A percentile compares a stretch with the other conserved stretches of the same genome.
These are phyloP conservation scores for Rhodofomes roseus DNA, from an alignment of 1,284 basidiomycete genomes.

Conservation along the genomic window DNA sequence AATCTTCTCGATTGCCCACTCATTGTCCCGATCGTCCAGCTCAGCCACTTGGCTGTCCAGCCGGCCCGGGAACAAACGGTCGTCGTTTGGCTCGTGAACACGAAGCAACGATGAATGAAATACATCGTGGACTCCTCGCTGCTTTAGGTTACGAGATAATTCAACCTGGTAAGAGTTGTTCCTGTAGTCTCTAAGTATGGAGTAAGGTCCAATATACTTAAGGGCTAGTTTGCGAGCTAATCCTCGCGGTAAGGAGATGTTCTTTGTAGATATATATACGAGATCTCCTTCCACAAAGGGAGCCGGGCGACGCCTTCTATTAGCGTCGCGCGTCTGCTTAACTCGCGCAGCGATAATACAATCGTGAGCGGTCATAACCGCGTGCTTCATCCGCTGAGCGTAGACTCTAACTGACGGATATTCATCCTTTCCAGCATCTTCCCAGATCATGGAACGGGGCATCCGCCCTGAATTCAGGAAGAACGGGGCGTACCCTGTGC, in stretches of 20 bases:
- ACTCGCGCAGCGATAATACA: slow-evolving; percentile 4
- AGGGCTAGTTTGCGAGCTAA: slow-evolving; percentile 22
- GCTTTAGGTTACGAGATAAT: slow-evolving; percentile 21
- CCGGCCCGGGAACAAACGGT: slow-evolving; percentile 25
- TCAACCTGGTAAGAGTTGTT: slow-evolving; percentile 22
- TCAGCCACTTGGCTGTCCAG: slow-evolving; percentile 14
- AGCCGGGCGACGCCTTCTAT: slow-evolving; percentile 5
- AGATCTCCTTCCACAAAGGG: slow-evolving; percentile 21
- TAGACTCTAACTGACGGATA: slow-evolving; percentile 3
- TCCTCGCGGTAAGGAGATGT: slow-evolving; percentile 21
- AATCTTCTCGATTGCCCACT: slow-evolving; percentile 31
- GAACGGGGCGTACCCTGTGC: slow-evolving; percentile 6
- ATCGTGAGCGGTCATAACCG: slow-evolving; percentile 5
- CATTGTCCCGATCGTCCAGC: slow-evolving; percentile 11
- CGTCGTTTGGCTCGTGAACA: slow-evolving; percentile 26
- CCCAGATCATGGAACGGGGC: slow-evolving; percentile 5
- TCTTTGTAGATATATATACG: slow-evolving; percentile 33
- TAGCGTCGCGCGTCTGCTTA: slow-evolving; percentile 6
- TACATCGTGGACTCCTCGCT: slow-evolving; percentile 23
- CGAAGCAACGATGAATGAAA: slow-evolving; percentile 30
- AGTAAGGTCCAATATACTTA: slow-evolving; percentile 24
- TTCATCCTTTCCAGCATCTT: neutral
- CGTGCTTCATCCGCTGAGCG: slow-evolving; percentile 1
- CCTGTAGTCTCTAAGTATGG: slow-evolving; percentile 4
- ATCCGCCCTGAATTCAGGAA: slow-evolving; percentile 5